A percentile compares a stretch with the other conserved stretches of the same genome.
phyloP scores from a whole-genome alignment of 1,284 basidiomycete genomes.

The Bjerkandera adusta region DNA sequence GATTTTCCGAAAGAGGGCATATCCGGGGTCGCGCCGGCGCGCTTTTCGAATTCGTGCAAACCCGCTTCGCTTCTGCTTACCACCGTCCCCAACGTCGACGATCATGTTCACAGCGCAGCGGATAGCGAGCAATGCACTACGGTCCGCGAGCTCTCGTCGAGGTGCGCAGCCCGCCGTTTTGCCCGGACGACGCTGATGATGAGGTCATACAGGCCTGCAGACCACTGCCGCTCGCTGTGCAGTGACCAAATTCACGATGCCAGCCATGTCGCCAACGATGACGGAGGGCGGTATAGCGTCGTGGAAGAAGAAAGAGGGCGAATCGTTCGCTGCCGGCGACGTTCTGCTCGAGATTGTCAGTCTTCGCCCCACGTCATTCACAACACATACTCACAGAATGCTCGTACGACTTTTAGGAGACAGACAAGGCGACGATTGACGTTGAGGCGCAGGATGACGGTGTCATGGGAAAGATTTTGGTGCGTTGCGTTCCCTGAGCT shows the following conservation, averaged over 20 bases:
- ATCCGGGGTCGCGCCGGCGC: not conserved
- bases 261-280: constrained; percentile 99
- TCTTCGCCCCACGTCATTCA: constrained; percentile 17
- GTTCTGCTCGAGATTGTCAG: constrained; percentile 92
- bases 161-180: not conserved
- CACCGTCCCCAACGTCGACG: not conserved
- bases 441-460: constrained; percentile 99
- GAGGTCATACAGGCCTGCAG: constrained; percentile 51
- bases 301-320: constrained; percentile 94
- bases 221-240: constrained; percentile 51
- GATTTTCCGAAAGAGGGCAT: not conserved
- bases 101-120: not conserved
- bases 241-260: constrained; percentile 78
- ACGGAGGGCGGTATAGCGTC: constrained; percentile 91
- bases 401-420: constrained; percentile 64
- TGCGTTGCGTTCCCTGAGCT: constrained; percentile 46
- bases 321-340: constrained; percentile 82
- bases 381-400: constrained; percentile 3
- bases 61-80: not conserved
- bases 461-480: constrained; percentile 89
- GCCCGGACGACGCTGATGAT: not conserved
- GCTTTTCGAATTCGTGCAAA: not conserved
- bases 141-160: not conserved
- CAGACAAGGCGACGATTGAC: constrained; percentile 98
- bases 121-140: not conserved